Base-by-base conservation (phyloP, 2,329 filamentous ascomycete species). In the Xylariales sp. region DNA sequence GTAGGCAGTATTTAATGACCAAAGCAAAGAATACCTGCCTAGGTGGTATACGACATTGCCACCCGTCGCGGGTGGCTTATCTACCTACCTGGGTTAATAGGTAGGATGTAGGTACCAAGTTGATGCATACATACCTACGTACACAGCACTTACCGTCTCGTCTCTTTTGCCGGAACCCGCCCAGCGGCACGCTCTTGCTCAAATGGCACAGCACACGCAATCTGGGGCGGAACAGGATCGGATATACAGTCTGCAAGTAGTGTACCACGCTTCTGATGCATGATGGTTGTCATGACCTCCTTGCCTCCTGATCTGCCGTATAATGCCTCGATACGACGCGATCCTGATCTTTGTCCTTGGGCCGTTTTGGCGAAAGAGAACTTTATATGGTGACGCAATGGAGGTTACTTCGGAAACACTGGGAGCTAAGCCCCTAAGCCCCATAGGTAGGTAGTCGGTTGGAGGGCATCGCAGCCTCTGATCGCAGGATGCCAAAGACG, bases 401-500 rank as follows among this genome's bases (percentile, higher is more conserved):
- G 39, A 55, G 46, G 41, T 48, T 65, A 58, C 53, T 34, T 43
- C 48, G 23, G 48, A 30, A 49, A 52, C 39, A 18, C 18, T 23
- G 23, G 23, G 23, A 23, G 23, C 23, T 23, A 23, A 54, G 52
- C 14, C 12, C 45, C 65, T 34, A 61, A 61, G 61, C 65, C 61
- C 16, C 32, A 16, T 43, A 39, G 9, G 18, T 43, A 34, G 2
- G 36, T 56, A 23, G 53, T 39, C 30, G 53, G 50, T 39, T 43
- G 28, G 41, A 32, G 28, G 30, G 52, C 49, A 49, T 23, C 23
- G 23, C 23, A 23, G 23, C 23, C 23, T 23, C 23, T 39, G 8
- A 10, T 59, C 18, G 48, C 48, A 58, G 30, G 43, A 75, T 72
- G 60, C 69, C 74, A 65, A 65, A 67, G 72, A 69, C 55, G 53